Base-by-base conservation (phyloP, 83 land plant species). In the Thuja plicata region DNA sequence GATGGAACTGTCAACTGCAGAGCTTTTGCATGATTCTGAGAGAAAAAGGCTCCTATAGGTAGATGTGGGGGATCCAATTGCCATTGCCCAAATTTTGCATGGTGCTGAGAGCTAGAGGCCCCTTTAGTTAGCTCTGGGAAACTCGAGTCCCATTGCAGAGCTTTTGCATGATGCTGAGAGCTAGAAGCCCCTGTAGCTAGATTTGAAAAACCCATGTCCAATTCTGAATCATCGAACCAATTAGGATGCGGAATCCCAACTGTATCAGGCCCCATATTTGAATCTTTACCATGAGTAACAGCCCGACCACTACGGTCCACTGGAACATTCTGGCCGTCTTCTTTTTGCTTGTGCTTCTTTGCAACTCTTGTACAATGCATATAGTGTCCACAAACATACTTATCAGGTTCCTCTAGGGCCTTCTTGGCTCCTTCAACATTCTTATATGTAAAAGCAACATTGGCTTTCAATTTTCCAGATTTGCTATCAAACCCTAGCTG, bases 371-470 rank as follows among this genome's bases (percentile, higher is more conserved):
- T 91, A 73, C 93, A 91, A 52, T 88, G 86, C 86, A 93, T 87
- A 79, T 91, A 89, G 46, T 91, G 89, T 17, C 94, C 94, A 21
- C 87, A 90, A 0, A 93, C 60, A 12, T 38, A 85, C 74, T 90
- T 93, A 50, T 89, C 85, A 32, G 94, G 94, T 90, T 93, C 94
- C 89, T 88, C 87, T 78, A 93, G 70, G 17, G 94, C 92, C 90
- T 89, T 88, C 89, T 88, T 91, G 11, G 94, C 94, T 16, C 93
- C 87, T 66, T 93, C 94, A 12, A 78, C 89, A 48, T 88, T 84
- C 90, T 90, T 93, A 90, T 91, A 93, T 11, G 92, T 87, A 52
- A 93, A 91, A 73, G 91, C 73, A 8, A 91, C 94, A 74, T 89
- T 89, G 13, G 91, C 94, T 35, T 90, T 70, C 4, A 91, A 90